phyloP scores from a whole-genome alignment of 768 basidiomycete genomes.

The Lentinus brumalis region DNA sequence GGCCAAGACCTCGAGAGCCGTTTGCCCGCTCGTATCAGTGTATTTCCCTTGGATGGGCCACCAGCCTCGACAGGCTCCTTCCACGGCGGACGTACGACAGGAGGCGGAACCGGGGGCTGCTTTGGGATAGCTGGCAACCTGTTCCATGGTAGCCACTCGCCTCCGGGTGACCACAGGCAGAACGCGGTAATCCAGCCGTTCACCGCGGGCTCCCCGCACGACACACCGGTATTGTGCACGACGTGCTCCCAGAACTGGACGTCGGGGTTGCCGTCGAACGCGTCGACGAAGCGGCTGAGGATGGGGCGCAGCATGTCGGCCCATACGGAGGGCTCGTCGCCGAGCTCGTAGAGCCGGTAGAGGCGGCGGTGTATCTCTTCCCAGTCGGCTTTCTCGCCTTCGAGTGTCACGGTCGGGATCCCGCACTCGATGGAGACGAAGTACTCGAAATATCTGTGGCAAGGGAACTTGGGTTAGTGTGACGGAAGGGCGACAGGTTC shows the following conservation, averaged over 20 bases:
- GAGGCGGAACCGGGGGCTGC: neutral
- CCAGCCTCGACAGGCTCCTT: neutral
- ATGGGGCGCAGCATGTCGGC: constrained; percentile 31
- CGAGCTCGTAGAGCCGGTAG: constrained; percentile 27
- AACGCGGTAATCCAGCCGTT: constrained; percentile 22
- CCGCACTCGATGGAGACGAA: constrained; percentile 22
- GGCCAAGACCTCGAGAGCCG: too few species aligned
- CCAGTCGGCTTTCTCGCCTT: constrained; percentile 29
- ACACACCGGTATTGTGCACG: neutral
- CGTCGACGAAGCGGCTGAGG: constrained; percentile 28
- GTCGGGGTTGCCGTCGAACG: constrained; percentile 29
- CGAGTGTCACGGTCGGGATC: constrained; percentile 29
- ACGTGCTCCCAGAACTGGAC: constrained; percentile 19
- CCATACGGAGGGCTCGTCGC: constrained; percentile 26
- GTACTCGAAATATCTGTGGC: constrained; percentile 22
- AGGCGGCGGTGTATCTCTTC: constrained; percentile 18
- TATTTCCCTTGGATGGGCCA: neutral
- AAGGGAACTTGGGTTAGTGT: too few species aligned
- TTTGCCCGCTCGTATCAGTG: too few species aligned
- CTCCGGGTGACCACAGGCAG: constrained; percentile 12
- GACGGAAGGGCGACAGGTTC: too few species aligned
- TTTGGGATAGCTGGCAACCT: neutral
- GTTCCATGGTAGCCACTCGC: constrained; percentile 4
- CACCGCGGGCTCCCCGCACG: constrained; percentile 4
- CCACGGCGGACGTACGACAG: too few species aligned